Base-by-base conservation (phyloP, 2,329 filamentous ascomycete genomes). In the Knoxdaviesia capensis region DNA sequence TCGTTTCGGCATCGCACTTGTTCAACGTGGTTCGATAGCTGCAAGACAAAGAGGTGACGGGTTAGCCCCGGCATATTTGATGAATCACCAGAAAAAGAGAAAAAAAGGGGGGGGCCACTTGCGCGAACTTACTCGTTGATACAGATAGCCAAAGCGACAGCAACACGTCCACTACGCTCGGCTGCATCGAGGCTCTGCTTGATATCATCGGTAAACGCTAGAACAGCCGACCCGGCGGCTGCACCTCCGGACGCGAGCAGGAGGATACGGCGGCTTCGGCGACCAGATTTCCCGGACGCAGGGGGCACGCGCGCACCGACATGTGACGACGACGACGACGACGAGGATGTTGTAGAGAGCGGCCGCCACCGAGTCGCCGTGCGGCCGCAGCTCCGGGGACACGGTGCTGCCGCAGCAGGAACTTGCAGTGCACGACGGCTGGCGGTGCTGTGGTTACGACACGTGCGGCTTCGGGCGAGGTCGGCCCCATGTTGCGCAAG, bases 21-120 rank as follows among this genome's bases (percentile, higher is more conserved):
- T 84, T 92, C 49, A 98, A 63, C 2, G 85, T 87, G 40, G 75
- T 75, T 50, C 86, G 85, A 60, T 98, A 98, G 60, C 87, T 94
- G 52, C 20, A 20, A 3, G n/a, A n/a, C n/a, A n/a, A 20, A 20
- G 20, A 20, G 2, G 20, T 20, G 9, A 31, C 30, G 5, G 39
- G n/a, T 36, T 32, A 43, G 32, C 36, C 36, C 34, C 31, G 34
- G 29, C 4, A 30, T 34, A 40, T 6, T 38, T 30, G 31, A 48
- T 35, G 46, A 41, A 38, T 28, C 41, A 31, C 36, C 11, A 28
- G 28, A 34, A 30, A 39, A 37, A 38, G 7, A 20, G 6, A n/a
- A 32, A 20, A 20, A 3, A 20, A 3, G 20, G 20, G 20, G 20
- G 20, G 20, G 20, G 3, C 20, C 20, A 20, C 2, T 20, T 35